Evolutionary conservation across 208 protist genomes (phyloP).

Genomic region (Entamoeba dispar): DNA sequence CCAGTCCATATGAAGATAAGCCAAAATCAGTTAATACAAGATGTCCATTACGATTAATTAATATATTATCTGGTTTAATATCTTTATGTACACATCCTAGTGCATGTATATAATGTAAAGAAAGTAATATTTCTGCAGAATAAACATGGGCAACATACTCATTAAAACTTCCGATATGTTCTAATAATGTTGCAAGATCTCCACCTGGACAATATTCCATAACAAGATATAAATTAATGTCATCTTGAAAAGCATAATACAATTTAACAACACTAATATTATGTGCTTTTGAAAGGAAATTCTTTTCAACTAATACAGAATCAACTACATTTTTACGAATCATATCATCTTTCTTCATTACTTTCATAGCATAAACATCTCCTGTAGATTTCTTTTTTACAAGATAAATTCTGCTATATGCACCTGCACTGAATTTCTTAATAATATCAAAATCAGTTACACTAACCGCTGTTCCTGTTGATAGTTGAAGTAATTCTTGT

Average conservation of each 20-base stretch:
- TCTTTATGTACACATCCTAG: neutral
- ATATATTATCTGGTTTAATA: constrained; percentile 4
- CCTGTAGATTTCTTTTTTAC: neutral
- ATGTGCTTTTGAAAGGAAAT: neutral
- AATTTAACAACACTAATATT: neutral
- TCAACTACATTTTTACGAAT: neutral
- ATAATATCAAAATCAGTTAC: neutral
- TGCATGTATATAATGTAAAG: neutral
- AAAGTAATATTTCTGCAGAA: neutral
- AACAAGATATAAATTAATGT: neutral
- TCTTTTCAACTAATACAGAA: neutral
- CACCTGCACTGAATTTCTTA: neutral
- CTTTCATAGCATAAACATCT: neutral
- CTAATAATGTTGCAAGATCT: neutral
- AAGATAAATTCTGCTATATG: neutral
- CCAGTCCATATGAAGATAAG: neutral
- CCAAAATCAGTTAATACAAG: constrained; percentile 8
- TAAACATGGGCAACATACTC: neutral
- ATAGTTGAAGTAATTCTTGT: neutral
- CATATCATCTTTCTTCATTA: neutral
- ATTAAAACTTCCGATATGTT: neutral
- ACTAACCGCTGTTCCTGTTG: too few species aligned
- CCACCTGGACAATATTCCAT: constrained; percentile 7
- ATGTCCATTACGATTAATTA: neutral
- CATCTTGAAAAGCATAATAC: neutral